Evolutionary conservation across 108 stramenopile species (phyloP).

Genomic region (Skeletonema marinoi): DNA sequence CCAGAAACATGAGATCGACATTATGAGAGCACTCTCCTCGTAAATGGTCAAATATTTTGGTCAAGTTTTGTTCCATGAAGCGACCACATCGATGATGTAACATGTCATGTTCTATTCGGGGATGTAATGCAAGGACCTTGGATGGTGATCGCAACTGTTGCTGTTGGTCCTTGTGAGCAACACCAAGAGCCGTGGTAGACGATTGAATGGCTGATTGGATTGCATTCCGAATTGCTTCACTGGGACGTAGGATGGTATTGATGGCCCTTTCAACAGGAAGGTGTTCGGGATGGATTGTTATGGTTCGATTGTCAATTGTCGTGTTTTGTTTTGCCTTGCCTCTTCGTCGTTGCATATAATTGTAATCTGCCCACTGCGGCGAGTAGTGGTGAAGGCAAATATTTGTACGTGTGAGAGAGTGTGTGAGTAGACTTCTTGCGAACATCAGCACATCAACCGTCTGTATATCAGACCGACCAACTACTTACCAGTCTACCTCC

Average conservation of each 20-base stretch:
- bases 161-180: not conserved
- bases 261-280: constrained; percentile 25
- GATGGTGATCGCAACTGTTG: not conserved
- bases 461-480: too few relatives aligned
- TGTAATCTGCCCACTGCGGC: constrained; percentile 6
- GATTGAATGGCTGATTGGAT: constrained; percentile 4
- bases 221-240: constrained; percentile 15
- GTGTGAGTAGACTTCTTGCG: not conserved
- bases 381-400: not conserved
- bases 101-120: constrained; percentile 80
- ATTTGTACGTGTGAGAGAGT: not conserved
- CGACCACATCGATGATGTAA: constrained; percentile 58
- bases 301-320: not conserved
- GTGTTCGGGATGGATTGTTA: constrained; percentile 14
- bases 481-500: constrained; percentile 20
- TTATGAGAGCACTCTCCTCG: not conserved
- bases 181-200: not conserved
- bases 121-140: constrained; percentile 56
- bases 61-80: constrained; percentile 66
- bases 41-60: constrained; percentile 57
- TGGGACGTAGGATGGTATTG: constrained; percentile 22
- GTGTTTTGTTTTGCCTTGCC: not conserved
- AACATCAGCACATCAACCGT: too few relatives aligned
- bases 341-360: constrained; percentile 3
- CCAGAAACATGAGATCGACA: constrained; percentile 31